Conservation (phyloP, 306 rosid genomes). For the Cucumis sativus region DNA sequence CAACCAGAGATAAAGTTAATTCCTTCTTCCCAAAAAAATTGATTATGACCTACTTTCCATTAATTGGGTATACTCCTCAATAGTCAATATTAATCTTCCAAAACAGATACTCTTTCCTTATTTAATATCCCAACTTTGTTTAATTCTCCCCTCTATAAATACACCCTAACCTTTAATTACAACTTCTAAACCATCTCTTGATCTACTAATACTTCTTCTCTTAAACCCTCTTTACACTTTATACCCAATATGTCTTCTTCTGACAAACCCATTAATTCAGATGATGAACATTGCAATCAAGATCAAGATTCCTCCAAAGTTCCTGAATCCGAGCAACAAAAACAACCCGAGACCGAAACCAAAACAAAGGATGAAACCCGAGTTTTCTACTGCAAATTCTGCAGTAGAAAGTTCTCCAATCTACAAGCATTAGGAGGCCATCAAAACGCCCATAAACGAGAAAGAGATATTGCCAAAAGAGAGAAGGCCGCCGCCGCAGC, state of each 20-base stretch:
- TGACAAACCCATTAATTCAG: not conserved
- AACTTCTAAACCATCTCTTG: too few relatives aligned
- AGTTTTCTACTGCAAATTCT: not conserved
- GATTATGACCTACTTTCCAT: not conserved
- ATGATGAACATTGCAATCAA: not conserved
- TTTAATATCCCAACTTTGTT: not conserved
- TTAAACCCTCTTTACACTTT: not conserved
- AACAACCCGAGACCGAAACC: not conserved
- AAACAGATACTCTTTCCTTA: not conserved
- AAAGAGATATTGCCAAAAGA: not conserved
- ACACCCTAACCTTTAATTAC: not conserved
- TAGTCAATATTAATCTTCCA: not conserved
- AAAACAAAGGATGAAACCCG: not conserved
- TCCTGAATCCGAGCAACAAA: not conserved
- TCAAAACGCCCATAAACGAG: constrained; percentile 2
- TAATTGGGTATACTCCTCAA: not conserved
- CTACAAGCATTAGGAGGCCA: constrained; percentile 7
- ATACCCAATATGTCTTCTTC: not conserved
- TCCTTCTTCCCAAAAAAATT: too few relatives aligned
- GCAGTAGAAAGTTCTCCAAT: not conserved
- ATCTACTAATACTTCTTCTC: not conserved
- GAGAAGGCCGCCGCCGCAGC: not conserved
- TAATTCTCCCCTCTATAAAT: not conserved
- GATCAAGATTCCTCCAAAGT: too few relatives aligned
- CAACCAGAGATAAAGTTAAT: too few relatives aligned